Conservation (phyloP, 2,329 filamentous ascomycete genomes). For the Pseudogymnoascus sp. region DNA sequence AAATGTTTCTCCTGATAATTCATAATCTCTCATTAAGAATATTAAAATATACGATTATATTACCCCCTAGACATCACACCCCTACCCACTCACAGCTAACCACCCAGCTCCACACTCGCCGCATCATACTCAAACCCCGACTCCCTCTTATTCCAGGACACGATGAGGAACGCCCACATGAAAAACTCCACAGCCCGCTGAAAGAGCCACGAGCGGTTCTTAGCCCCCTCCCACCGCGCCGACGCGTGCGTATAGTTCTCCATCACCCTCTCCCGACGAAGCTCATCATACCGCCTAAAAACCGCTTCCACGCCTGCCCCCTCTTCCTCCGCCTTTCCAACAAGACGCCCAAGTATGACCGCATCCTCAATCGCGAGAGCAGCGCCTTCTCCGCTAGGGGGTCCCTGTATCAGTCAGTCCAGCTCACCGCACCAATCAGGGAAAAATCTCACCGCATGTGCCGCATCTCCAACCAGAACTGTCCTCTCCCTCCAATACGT, state of each 20-base stretch:
- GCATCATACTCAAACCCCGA: background rate
- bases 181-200: conserved; percentile 22
- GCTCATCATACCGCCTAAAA: conserved; percentile 20
- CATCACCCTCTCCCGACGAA: conserved; percentile 26
- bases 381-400: conserved; percentile 42
- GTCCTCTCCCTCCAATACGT: conserved; percentile 12
- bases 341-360: conserved; percentile 36
- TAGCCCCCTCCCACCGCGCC: conserved; percentile 18
- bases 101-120: background rate
- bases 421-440: background rate
- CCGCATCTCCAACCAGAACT: conserved; percentile 18
- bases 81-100: background rate
- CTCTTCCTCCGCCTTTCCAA: conserved; percentile 36
- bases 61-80: background rate
- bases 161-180: conserved; percentile 20
- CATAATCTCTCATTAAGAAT: background rate
- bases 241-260: conserved; percentile 31
- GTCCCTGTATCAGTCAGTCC: conserved; percentile 31
- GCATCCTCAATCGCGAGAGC: conserved; percentile 46
- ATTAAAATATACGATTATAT: background rate
- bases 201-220: conserved; percentile 16
- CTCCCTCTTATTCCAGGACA: background rate
- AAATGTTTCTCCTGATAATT: background rate
- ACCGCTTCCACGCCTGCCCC: conserved; percentile 36
- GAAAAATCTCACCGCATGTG: conserved; percentile 14